Percentiles rank a stretch among this genome's conserved stretches.
phyloP scores from a whole-genome alignment of 139 green algal genomes.

The Closterium sp. region DNA sequence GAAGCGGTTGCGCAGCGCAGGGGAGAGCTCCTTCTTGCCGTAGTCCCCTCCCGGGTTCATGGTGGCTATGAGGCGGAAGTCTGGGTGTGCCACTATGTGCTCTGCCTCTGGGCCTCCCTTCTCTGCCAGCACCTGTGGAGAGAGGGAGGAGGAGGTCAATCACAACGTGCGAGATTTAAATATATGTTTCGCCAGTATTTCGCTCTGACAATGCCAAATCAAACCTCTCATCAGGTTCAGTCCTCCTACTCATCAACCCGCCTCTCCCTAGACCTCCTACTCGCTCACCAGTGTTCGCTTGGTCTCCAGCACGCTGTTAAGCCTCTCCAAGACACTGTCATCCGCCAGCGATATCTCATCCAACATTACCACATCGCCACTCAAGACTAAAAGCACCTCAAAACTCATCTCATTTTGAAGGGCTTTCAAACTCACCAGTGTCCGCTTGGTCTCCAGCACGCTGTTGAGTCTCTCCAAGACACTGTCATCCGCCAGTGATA shows the following conservation, averaged over 20 bases:
- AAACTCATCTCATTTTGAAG: too few species aligned
- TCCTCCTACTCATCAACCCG: too few species aligned
- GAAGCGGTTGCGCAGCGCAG: conserved; percentile 93
- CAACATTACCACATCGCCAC: conserved; percentile 90
- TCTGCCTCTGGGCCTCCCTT: conserved; percentile 78
- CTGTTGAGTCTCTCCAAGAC: conserved; percentile 97
- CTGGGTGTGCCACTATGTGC: conserved; percentile 73
- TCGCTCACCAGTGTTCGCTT: conserved; percentile 73
- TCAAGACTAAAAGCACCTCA: background rate
- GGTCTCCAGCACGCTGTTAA: conserved; percentile 97
- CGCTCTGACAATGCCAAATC: background rate
- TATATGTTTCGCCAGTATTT: background rate
- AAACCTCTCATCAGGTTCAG: background rate
- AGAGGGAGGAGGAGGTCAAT: background rate
- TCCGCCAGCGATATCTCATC: conserved; percentile 98
- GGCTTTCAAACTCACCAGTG: conserved; percentile 77
- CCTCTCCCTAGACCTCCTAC: too few species aligned
- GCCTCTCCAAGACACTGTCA: conserved; percentile 93
- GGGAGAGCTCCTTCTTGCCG: conserved; percentile 97
- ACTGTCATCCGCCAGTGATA: conserved; percentile 94
- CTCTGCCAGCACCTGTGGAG: conserved; percentile 75
- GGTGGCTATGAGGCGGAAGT: conserved; percentile 90
- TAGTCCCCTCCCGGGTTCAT: conserved; percentile 98
- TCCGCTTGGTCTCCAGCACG: conserved; percentile 88
- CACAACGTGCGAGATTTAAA: too few species aligned